Conservation (phyloP, 2,329 filamentous ascomycete species). For the Pezicula radicicola region DNA sequence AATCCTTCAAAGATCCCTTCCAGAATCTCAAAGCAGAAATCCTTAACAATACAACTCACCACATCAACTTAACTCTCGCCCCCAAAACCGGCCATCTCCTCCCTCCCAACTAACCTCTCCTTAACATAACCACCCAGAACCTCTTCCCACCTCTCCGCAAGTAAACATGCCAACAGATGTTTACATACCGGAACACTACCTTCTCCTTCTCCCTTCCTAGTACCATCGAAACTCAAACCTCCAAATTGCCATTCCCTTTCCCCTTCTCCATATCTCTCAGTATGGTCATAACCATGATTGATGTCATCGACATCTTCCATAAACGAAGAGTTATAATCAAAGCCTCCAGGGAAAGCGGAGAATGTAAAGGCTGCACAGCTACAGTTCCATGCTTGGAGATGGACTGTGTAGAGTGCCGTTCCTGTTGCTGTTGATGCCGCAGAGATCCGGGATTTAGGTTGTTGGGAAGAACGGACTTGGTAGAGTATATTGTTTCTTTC, state of each 20-base stretch:
- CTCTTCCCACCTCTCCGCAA: slow-evolving; percentile 62
- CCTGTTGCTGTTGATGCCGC: slow-evolving; percentile 26
- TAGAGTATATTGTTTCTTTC: slow-evolving; percentile 9
- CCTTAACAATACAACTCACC: background rate
- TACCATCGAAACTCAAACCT: slow-evolving; percentile 36
- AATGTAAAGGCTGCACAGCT: slow-evolving; percentile 83
- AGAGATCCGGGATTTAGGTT: slow-evolving; percentile 30
- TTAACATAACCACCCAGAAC: slow-evolving; percentile 56
- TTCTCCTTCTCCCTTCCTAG: slow-evolving; percentile 11
- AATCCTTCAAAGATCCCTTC: no score
- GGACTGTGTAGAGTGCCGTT: slow-evolving; percentile 61
- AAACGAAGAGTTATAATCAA: slow-evolving; percentile 1
- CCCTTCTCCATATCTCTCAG: slow-evolving; percentile 3
- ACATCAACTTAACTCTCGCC: slow-evolving; percentile 6
- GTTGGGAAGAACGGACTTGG: slow-evolving; percentile 24
- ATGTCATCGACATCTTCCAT: slow-evolving; percentile 3
- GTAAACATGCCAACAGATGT: slow-evolving; percentile 80
- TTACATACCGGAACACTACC: slow-evolving; percentile 66
- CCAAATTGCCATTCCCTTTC: slow-evolving; percentile 37
- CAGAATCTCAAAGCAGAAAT: no score
- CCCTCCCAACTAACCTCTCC: slow-evolving; percentile 49
- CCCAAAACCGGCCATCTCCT: slow-evolving; percentile 71
- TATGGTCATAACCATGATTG: background rate
- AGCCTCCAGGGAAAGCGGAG: slow-evolving; percentile 53
- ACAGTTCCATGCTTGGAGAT: slow-evolving; percentile 79